phyloP scores from a whole-genome alignment of 805 yeast genomes.

The Saccharomyces jurei region DNA sequence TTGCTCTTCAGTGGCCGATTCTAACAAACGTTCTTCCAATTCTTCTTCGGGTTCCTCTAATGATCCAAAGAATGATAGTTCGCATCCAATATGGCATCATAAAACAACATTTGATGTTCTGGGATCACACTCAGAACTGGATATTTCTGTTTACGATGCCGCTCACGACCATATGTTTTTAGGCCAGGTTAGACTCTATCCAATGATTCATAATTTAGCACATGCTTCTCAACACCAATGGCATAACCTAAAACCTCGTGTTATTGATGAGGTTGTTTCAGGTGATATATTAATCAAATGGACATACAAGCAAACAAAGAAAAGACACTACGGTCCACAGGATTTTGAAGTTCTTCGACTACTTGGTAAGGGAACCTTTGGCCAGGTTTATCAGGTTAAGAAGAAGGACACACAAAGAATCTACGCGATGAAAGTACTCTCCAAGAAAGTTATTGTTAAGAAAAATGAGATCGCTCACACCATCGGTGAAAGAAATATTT shows the following conservation, averaged over 20 bases:
- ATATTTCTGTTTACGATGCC: constrained; percentile 86
- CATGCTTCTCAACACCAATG: constrained; percentile 52
- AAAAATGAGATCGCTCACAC: constrained; percentile 98
- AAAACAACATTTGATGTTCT: constrained; percentile 89
- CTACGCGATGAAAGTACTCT: constrained; percentile 94
- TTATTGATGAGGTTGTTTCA: constrained; percentile 62
- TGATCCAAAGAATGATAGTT: constrained; percentile 4
- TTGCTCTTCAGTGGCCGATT: not conserved
- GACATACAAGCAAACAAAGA: constrained; percentile 60
- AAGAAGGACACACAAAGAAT: constrained; percentile 84
- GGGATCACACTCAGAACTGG: constrained; percentile 74
- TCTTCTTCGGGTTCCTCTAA: constrained; percentile 7
- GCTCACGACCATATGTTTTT: constrained; percentile 72
- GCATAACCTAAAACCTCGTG: constrained; percentile 66
- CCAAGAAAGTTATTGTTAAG: constrained; percentile 89
- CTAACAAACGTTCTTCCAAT: constrained; percentile 4
- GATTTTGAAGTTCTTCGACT: constrained; percentile 89
- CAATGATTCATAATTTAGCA: constrained; percentile 36
- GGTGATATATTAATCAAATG: constrained; percentile 75
- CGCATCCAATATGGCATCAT: constrained; percentile 83
- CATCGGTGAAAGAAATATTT: constrained; percentile 90
- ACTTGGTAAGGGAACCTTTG: constrained; percentile 94
- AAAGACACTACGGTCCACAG: constrained; percentile 81
- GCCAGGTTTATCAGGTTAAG: constrained; percentile 93
- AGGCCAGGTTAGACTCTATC: constrained; percentile 74